These are phyloP conservation scores for Colletotrichum musicola DNA, from an alignment of 2,329 filamentous ascomycete species.

Conservation along the genomic window DNA sequence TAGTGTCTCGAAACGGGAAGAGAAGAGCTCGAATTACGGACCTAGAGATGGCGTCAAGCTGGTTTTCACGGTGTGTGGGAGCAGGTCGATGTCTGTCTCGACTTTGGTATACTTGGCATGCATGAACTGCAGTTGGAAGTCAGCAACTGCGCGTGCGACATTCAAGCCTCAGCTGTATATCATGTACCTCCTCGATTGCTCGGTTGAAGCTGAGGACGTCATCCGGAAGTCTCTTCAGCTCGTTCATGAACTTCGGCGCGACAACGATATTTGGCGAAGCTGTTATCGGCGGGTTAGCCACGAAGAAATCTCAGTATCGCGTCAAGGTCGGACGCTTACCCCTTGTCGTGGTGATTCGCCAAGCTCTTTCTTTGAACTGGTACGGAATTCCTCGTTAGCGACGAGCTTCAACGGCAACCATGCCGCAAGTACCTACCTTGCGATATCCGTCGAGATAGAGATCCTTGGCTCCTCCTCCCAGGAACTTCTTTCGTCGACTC, in stretches of 20 bases:
- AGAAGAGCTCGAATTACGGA: slow-evolving; percentile 12
- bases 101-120: slow-evolving; percentile 51
- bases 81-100: slow-evolving; percentile 39
- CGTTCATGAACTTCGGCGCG: slow-evolving; percentile 46
- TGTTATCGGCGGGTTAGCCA: slow-evolving; percentile 4
- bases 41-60: slow-evolving; percentile 50
- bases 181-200: slow-evolving; percentile 43
- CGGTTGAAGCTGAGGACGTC: slow-evolving; percentile 47
- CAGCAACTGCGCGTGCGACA: background rate
- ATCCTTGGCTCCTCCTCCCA: slow-evolving; percentile 39
- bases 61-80: slow-evolving; percentile 47
- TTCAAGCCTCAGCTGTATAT: too few species aligned
- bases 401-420: background rate
- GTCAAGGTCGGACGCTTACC: slow-evolving; percentile 27
- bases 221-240: slow-evolving; percentile 49
- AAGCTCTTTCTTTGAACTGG: slow-evolving; percentile 49
- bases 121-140: slow-evolving; percentile 42
- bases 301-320: background rate
- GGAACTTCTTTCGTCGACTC: slow-evolving; percentile 44
- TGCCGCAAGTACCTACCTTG: slow-evolving; percentile 41
- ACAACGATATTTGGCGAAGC: slow-evolving; percentile 46
- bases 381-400: background rate
- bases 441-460: slow-evolving; percentile 48
- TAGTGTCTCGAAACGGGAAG: background rate
- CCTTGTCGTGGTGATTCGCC: slow-evolving; percentile 44